Base-by-base conservation (phyloP, 805 yeast species). In the Candida lessepsii region DNA sequence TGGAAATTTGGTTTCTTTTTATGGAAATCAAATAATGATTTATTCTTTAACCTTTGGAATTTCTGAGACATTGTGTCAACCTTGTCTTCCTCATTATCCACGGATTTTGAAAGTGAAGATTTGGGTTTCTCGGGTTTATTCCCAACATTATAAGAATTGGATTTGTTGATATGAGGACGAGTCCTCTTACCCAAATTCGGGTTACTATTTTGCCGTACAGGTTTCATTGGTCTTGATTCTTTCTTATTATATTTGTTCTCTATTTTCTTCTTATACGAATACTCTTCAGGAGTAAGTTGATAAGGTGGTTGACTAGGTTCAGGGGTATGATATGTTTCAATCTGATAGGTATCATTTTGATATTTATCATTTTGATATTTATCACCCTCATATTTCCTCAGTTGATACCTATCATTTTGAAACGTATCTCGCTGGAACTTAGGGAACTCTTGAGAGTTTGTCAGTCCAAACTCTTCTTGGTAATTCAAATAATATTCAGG, bases 1-100 rank as follows among this genome's bases (percentile, higher is more conserved):
- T 42, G 41, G 33, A 47, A 45, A 21, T 47, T 33, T 2, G 49
- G 51, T 37, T 47, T 45, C 30, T 31, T 40, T 27, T 35, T 47
- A 15, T 37, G 31, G 30, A 44, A 34, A 7, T 40, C 40, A 26
- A 44, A 44, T 4, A 40, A 17, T 4, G 44, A 34, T 16, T 34
- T 35, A 9, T 20, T 21, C 35, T 20, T 20, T 14, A 29, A 17
- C n/a, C 33, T 29, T 18, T 18, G 33, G 10, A 29, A 29, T 15
- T 29, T 29, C 33, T 29, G 24, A 3, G 23, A 18, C 33, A 29
- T 29, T 6, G 25, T 14, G 13, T 33, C 23, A 3, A 11, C 5
- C 16, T 25, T 14, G 11, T 17, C 34, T 4, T 30, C 25, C 15
- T 31, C 30, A 14, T 26, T 19, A 16, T 20, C 23, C 4, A 28